Base-by-base conservation (phyloP, 164 flowering plant genomes). In the Akebia trifoliata region DNA sequence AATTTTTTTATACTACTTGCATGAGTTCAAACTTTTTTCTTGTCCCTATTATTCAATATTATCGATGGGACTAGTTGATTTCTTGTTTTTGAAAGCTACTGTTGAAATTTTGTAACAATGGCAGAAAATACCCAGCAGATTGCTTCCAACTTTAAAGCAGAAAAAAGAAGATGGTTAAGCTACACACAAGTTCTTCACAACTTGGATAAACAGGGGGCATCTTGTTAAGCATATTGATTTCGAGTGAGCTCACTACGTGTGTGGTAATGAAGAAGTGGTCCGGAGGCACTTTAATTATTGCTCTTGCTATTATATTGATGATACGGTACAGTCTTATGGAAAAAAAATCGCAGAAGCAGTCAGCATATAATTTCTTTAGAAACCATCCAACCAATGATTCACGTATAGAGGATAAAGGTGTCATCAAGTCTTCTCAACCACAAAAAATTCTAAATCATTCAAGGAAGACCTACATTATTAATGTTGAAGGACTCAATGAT, bases 201-300 rank as follows among this genome's bases (percentile, higher is more conserved):
- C 17, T 18, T 4, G 8, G 46, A 42, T 42, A 17, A 42, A 42
- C 46, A n/a, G 46, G 22, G 24, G 22, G 4, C 8, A 7, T 18
- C 4, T 6, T 42, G 20, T 7, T 31, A 31, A 31, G 34, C 34
- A n/a, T n/a, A 31, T 31, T 31, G 34, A 7, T 3, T 31, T 31
- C 3, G 7, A 3, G 34, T 31, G 34, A 31, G 34, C 34, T 31
- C 44, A n/a, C n/a, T n/a, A n/a, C n/a, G n/a, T n/a, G n/a, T n/a
- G n/a, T n/a, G n/a, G 58, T 31, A 54, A 85, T 85, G 94, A 90
- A 76, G 82, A 90, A 84, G 61, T 82, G 95, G 91, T 72, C 72
- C 4, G 94, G 94, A 12, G 87, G 93, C 6, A 32, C 71, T 56
- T 43, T 84, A 12, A 80, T 87, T 45, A 0, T 76, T 40, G 68